Evolutionary conservation across 495 filamentous ascomycete species (phyloP).

Genomic region (Cryomyces minteri): DNA sequence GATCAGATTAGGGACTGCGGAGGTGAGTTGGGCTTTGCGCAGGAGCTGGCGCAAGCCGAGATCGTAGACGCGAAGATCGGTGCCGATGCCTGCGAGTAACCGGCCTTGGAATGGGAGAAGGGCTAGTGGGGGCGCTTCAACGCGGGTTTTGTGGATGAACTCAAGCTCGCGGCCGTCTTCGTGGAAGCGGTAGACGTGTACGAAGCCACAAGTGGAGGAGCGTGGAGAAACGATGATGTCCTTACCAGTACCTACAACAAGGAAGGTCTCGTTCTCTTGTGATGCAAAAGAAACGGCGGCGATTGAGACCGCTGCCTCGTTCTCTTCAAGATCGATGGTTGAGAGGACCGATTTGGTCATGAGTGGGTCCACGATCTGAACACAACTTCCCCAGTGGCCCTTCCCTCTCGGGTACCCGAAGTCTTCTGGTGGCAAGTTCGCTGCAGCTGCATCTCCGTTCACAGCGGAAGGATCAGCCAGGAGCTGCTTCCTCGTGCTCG

Average conservation of each 20-base stretch:
- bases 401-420: slow-evolving; percentile 75
- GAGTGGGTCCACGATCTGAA: slow-evolving; percentile 75
- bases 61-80: slow-evolving; percentile 71
- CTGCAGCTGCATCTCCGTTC: slow-evolving; percentile 39
- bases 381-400: slow-evolving; percentile 88
- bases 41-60: slow-evolving; percentile 80
- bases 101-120: slow-evolving; percentile 84
- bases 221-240: slow-evolving; percentile 65
- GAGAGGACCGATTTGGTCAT: slow-evolving; percentile 51
- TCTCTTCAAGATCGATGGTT: slow-evolving; percentile 65
- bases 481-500: slow-evolving; percentile 49
- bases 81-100: slow-evolving; percentile 67
- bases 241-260: slow-evolving; percentile 85
- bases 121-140: slow-evolving; percentile 76
- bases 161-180: slow-evolving; percentile 73
- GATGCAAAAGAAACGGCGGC: slow-evolving; percentile 68
- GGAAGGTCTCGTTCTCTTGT: slow-evolving; percentile 75
- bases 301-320: slow-evolving; percentile 81
- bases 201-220: slow-evolving; percentile 57
- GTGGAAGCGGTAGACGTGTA: slow-evolving; percentile 85
- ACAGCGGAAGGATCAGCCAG: slow-evolving; percentile 37
- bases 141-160: slow-evolving; percentile 88
- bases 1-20: slow-evolving; percentile 65
- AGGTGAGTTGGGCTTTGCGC: slow-evolving; percentile 61
- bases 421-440: slow-evolving; percentile 49